Evolutionary conservation across 371 early-diverging fungal species (phyloP).

Genomic region (Massospora cicadina): DNA sequence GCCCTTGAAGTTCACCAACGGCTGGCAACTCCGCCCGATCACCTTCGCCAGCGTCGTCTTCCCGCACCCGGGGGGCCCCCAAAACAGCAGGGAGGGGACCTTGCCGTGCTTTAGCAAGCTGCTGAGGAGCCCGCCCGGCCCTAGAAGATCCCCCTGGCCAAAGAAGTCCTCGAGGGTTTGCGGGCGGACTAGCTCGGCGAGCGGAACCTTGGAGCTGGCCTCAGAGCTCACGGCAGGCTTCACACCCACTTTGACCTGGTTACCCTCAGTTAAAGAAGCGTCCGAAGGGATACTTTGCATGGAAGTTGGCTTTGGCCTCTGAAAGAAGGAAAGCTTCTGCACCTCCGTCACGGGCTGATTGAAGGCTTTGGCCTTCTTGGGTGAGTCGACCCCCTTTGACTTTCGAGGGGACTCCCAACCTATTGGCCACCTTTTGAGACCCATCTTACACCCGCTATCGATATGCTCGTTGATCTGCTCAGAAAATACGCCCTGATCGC

Average conservation of each 20-base stretch:
- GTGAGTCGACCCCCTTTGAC: no score
- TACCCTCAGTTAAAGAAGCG: no score
- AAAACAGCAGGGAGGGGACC: slow-evolving; percentile 46
- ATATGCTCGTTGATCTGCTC: slow-evolving; percentile 15
- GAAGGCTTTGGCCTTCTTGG: background rate
- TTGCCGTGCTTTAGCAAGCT: slow-evolving; percentile 37
- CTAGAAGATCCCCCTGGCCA: slow-evolving; percentile 55
- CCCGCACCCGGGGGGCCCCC: slow-evolving; percentile 75
- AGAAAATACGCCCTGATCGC: slow-evolving; percentile 3
- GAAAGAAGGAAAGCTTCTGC: background rate
- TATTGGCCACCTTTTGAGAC: background rate
- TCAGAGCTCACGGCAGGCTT: background rate
- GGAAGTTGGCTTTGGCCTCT: background rate
- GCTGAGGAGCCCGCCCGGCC: slow-evolving; percentile 36
- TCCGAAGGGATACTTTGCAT: no score
- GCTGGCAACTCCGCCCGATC: slow-evolving; percentile 29
- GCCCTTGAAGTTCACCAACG: background rate
- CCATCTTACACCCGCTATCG: slow-evolving; percentile 13
- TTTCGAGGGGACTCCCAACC: background rate
- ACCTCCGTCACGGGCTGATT: background rate
- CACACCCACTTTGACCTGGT: background rate
- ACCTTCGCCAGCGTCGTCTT: slow-evolving; percentile 58
- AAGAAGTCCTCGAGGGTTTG: slow-evolving; percentile 35
- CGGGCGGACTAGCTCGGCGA: slow-evolving; percentile 49
- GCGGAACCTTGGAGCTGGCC: slow-evolving; percentile 14